phyloP scores from a whole-genome alignment of 2,329 filamentous ascomycete species.

The Penicillium sp. region DNA sequence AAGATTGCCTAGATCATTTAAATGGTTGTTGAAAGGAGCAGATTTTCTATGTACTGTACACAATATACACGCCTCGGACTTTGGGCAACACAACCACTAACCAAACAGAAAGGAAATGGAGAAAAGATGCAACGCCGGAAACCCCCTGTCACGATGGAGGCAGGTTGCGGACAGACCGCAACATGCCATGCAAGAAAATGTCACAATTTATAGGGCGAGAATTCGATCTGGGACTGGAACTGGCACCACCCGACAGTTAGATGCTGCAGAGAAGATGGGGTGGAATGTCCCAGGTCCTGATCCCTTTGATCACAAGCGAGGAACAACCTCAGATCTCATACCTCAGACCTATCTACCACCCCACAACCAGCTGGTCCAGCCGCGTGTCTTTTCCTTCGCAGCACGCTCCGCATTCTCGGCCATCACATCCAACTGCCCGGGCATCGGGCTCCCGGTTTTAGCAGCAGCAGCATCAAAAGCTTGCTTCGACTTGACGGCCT shows the following conservation, averaged over 20 bases:
- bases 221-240: background rate
- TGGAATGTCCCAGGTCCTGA: slow-evolving; percentile 1
- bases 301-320: slow-evolving; percentile 1
- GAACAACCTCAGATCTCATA: background rate
- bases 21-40: slow-evolving; percentile 12
- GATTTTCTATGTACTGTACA: slow-evolving; percentile 33
- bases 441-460: slow-evolving; percentile 14
- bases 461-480: slow-evolving; percentile 28
- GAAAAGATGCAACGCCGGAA: slow-evolving; percentile 29
- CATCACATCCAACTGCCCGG: slow-evolving; percentile 33
- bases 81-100: slow-evolving; percentile 6
- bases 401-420: slow-evolving; percentile 34
- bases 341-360: slow-evolving; percentile 24
- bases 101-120: slow-evolving; percentile 4
- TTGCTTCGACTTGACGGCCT: slow-evolving; percentile 37
- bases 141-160: slow-evolving; percentile 27
- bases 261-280: background rate
- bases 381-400: slow-evolving; percentile 33
- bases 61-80: slow-evolving; percentile 24
- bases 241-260: background rate
- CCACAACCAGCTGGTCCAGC: slow-evolving; percentile 40
- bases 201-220: slow-evolving; percentile 2
- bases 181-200: slow-evolving; percentile 22
- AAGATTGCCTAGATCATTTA: background rate
- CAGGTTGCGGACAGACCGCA: slow-evolving; percentile 17